These are phyloP conservation scores for Amylostereum chailletii DNA, from an alignment of 1,284 basidiomycete species.

Conservation along the genomic window DNA sequence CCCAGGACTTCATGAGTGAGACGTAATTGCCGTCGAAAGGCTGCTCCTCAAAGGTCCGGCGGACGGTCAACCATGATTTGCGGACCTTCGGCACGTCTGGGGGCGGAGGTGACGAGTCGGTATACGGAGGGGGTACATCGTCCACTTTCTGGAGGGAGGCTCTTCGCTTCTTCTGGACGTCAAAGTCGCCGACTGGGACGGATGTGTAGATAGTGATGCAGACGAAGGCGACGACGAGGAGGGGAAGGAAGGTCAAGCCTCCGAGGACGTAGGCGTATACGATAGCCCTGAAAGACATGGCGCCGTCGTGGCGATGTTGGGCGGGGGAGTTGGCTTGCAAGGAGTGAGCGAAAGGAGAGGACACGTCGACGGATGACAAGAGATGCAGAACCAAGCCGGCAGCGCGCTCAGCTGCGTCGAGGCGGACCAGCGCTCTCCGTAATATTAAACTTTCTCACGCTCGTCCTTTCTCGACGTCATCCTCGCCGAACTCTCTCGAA, in stretches of 20 bases:
- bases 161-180: constrained; percentile 34
- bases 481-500: too few species aligned
- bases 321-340: neutral
- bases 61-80: constrained; percentile 81
- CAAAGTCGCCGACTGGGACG: constrained; percentile 57
- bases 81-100: constrained; percentile 52
- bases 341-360: neutral
- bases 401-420: neutral
- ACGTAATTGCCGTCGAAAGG: constrained; percentile 57
- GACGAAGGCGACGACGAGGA: constrained; percentile 49
- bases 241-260: constrained; percentile 79
- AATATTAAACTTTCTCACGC: neutral
- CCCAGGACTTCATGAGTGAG: constrained; percentile 60
- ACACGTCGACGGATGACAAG: neutral
- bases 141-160: constrained; percentile 18
- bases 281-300: constrained; percentile 57
- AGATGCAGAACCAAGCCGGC: neutral
- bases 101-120: constrained; percentile 12
- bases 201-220: constrained; percentile 69
- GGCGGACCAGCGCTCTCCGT: neutral
- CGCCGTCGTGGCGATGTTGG: too few species aligned
- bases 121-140: constrained; percentile 18
- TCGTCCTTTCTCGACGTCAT: neutral
- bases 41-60: constrained; percentile 70
- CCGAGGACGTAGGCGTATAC: constrained; percentile 81